These are phyloP conservation scores for Spraguea lophii DNA, from an alignment of 371 early-diverging fungal genomes.

Conservation along the genomic window DNA sequence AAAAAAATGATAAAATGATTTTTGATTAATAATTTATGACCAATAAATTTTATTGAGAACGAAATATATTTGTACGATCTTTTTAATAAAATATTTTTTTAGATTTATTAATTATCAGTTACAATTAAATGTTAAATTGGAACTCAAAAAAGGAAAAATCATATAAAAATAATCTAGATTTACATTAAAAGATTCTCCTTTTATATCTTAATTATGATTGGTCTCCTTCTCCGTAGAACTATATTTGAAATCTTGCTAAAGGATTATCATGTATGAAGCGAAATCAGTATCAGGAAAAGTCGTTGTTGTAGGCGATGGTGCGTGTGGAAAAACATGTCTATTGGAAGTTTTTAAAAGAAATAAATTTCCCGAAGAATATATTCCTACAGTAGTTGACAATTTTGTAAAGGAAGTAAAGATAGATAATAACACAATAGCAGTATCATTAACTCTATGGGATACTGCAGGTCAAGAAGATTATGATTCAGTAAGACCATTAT, in stretches of 20 bases:
- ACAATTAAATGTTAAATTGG: too few relatives aligned
- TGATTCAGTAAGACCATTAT: slow-evolving; percentile 46
- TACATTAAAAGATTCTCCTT: background rate
- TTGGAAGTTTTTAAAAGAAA: slow-evolving; percentile 46
- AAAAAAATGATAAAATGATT: too few relatives aligned
- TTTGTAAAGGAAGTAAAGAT: slow-evolving; percentile 41
- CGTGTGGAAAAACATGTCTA: slow-evolving; percentile 48
- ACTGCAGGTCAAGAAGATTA: slow-evolving; percentile 48
- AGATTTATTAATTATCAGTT: too few relatives aligned
- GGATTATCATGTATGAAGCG: background rate
- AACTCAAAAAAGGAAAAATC: too few relatives aligned
- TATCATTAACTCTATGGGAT: slow-evolving; percentile 48
- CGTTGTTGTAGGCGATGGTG: slow-evolving; percentile 48
- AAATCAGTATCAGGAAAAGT: slow-evolving; percentile 47
- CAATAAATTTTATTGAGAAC: too few relatives aligned
- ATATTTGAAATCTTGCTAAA: background rate
- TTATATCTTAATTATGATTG: background rate
- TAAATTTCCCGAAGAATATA: slow-evolving; percentile 46
- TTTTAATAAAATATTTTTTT: too few relatives aligned
- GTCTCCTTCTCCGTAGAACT: background rate
- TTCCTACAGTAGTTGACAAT: slow-evolving; percentile 48
- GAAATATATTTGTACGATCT: too few relatives aligned
- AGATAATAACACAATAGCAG: slow-evolving; percentile 15
- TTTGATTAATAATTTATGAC: too few relatives aligned
- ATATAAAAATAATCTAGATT: too few relatives aligned